Conservation (phyloP, 208 protist species). For the Endotrypanum monterogeii region DNA sequence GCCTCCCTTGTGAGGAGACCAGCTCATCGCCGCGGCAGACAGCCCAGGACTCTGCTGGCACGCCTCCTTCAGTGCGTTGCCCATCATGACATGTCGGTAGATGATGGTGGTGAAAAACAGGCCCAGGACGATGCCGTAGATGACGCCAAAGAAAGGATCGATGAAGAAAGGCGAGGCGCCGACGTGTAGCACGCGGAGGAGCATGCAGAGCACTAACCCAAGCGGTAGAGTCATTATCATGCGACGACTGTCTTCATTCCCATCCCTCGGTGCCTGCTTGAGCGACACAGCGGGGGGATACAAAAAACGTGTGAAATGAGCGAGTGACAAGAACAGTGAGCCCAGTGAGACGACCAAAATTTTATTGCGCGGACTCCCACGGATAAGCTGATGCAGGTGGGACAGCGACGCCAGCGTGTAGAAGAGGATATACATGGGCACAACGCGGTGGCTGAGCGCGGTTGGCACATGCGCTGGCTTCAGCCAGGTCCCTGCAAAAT, state of each 20-base stretch:
- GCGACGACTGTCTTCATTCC: slow-evolving; percentile 59
- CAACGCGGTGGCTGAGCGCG: slow-evolving; percentile 32
- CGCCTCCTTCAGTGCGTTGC: slow-evolving; percentile 31
- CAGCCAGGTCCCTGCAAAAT: slow-evolving; percentile 38
- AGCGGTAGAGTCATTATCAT: slow-evolving; percentile 61
- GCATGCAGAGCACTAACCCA: slow-evolving; percentile 69
- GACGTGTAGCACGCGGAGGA: slow-evolving; percentile 66
- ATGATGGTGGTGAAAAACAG: slow-evolving; percentile 55
- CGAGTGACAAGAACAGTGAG: slow-evolving; percentile 57
- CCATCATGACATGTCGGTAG: slow-evolving; percentile 75
- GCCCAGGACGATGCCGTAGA: slow-evolving; percentile 69
- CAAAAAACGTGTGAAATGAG: slow-evolving; percentile 48
- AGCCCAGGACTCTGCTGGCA: background rate
- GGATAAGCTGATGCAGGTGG: slow-evolving; percentile 64
- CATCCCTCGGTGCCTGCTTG: slow-evolving; percentile 19
- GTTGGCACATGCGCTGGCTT: slow-evolving; percentile 36
- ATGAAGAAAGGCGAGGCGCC: slow-evolving; percentile 60
- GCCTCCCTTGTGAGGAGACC: background rate
- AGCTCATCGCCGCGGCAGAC: background rate
- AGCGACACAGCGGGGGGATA: slow-evolving; percentile 46
- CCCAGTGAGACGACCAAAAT: slow-evolving; percentile 47
- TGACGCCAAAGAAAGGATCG: slow-evolving; percentile 51
- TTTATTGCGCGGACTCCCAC: slow-evolving; percentile 36
- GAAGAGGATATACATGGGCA: slow-evolving; percentile 80
- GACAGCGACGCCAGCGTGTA: slow-evolving; percentile 55